These are phyloP conservation scores for Pistacia atlantica DNA, from an alignment of 345 rosid species.

Conservation along the genomic window DNA sequence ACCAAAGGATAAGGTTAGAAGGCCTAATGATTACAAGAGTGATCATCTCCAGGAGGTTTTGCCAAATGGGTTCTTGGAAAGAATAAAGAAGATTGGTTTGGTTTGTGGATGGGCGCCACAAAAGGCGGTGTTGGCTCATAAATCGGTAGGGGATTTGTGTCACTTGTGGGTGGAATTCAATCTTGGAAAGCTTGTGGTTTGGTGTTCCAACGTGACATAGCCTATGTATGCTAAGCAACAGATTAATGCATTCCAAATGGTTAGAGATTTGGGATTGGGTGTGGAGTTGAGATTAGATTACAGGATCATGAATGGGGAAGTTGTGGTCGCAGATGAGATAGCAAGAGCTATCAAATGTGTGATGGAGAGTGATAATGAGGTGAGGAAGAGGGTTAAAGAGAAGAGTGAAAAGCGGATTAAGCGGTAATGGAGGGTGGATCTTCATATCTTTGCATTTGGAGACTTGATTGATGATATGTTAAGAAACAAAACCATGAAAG, in stretches of 20 bases:
- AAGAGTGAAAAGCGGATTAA: conserved; percentile 18
- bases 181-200: conserved; percentile 35
- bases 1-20: neutral
- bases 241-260: conserved; percentile 34
- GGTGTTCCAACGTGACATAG: conserved; percentile 32
- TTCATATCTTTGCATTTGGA: conserved; percentile 18
- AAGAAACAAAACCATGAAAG: no score
- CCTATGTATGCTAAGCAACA: conserved; percentile 41
- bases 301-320: neutral
- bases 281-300: neutral
- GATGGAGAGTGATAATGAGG: conserved; percentile 21
- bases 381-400: conserved; percentile 22
- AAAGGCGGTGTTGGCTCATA: conserved; percentile 12
- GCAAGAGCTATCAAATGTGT: conserved; percentile 25
- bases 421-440: conserved; percentile 34
- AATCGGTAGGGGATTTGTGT: conserved; percentile 40
- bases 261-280: conserved; percentile 26
- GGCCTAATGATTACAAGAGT: no score
- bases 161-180: conserved; percentile 49
- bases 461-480: conserved; percentile 19
- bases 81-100: conserved; percentile 6
- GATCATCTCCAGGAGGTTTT: neutral
- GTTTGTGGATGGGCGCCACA: conserved; percentile 35
- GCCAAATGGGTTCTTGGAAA: conserved; percentile 18
- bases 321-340: conserved; percentile 23